Conservation (phyloP, 2,329 filamentous ascomycete species). For the Emydomyces testavorans region DNA sequence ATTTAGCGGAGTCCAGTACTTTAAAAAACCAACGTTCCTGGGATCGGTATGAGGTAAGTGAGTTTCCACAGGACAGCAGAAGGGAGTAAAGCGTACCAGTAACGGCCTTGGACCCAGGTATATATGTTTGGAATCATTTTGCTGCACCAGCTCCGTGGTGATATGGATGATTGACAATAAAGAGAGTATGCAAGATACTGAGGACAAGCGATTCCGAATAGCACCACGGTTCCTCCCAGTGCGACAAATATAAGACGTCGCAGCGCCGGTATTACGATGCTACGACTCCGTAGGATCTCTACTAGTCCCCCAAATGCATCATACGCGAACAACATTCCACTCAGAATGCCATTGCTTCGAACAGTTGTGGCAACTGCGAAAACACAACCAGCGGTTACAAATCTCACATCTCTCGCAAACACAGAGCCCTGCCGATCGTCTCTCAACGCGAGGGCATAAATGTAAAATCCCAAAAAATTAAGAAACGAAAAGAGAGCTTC, state of each 20-base stretch:
- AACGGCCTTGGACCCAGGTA: constrained; percentile 73
- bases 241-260: constrained; percentile 49
- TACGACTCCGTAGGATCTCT: constrained; percentile 31
- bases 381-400: constrained; percentile 52
- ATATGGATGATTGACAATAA: constrained; percentile 46
- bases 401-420: constrained; percentile 34
- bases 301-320: constrained; percentile 41
- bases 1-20: constrained; percentile 83
- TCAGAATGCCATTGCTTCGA: constrained; percentile 77
- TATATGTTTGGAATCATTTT: constrained; percentile 74
- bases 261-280: constrained; percentile 31
- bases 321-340: constrained; percentile 62
- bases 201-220: constrained; percentile 55
- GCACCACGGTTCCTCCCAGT: constrained; percentile 56
- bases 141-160: constrained; percentile 60
- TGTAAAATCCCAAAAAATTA: constrained; percentile 59
- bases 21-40: constrained; percentile 78
- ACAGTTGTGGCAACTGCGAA: constrained; percentile 65
- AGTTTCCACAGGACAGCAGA: background rate
- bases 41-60: constrained; percentile 16
- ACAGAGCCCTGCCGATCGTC: constrained; percentile 23
- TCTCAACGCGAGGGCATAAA: constrained; percentile 47
- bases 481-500: constrained; percentile 71
- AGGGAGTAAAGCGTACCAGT: constrained; percentile 57
- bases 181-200: constrained; percentile 62